These are phyloP conservation scores for Pulveroboletus frians DNA, from an alignment of 768 basidiomycete species.

Conservation along the genomic window DNA sequence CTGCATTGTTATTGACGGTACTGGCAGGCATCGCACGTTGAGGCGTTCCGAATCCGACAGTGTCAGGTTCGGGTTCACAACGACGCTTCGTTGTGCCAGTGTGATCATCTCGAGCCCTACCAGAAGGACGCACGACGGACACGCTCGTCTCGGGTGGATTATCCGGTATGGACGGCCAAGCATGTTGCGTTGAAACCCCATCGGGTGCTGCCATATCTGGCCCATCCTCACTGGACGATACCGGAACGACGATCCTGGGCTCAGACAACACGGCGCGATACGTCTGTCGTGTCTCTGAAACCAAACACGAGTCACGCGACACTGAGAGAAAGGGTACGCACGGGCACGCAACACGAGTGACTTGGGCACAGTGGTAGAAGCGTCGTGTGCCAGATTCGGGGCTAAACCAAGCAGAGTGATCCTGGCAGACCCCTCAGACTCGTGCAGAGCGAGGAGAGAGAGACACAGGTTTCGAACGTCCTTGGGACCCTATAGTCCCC, in stretches of 20 bases:
- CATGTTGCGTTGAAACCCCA: neutral
- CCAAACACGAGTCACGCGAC: neutral
- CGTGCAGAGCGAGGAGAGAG: too few relatives aligned
- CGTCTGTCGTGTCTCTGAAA: conserved; percentile 71
- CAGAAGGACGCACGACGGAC: neutral
- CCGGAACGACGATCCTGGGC: conserved; percentile 58
- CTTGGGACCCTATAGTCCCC: conserved; percentile 64
- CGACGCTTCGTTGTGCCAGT: conserved; percentile 16
- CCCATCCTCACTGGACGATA: neutral
- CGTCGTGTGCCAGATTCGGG: conserved; percentile 62
- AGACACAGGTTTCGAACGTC: conserved; percentile 76
- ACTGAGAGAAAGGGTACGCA: conserved; percentile 24
- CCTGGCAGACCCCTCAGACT: conserved; percentile 32
- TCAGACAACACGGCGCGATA: conserved; percentile 77
- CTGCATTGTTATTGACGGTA: neutral
- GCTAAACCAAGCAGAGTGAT: conserved; percentile 62
- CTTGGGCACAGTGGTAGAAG: conserved; percentile 56
- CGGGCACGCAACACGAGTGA: conserved; percentile 69
- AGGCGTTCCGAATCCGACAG: neutral
- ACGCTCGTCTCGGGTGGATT: neutral
- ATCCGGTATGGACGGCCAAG: neutral
- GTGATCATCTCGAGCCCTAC: neutral
- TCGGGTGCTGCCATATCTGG: neutral
- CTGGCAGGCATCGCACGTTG: neutral
- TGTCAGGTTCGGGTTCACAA: conserved; percentile 15